Conservation (phyloP, 2,329 filamentous ascomycete genomes). For the Hortaea werneckii region DNA sequence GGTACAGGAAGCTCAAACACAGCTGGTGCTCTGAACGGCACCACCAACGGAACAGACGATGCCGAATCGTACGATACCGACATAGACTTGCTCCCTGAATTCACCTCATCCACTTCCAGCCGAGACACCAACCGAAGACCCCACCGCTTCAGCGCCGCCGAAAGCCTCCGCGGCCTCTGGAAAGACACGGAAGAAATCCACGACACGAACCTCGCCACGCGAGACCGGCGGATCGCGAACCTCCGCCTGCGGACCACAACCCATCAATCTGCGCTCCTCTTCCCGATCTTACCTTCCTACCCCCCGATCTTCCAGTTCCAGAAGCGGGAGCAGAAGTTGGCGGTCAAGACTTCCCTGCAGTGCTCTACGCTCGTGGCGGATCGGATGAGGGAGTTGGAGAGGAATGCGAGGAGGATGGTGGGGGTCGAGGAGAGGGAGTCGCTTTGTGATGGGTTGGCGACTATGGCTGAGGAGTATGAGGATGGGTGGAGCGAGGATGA, state of each 20-base stretch:
- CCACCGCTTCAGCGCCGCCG: conserved; percentile 33
- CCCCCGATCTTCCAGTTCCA: conserved; percentile 58
- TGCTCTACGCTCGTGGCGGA: conserved; percentile 65
- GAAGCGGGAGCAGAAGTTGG: conserved; percentile 30
- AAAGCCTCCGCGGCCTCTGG: conserved; percentile 32
- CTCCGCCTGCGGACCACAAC: conserved; percentile 19
- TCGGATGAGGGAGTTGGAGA: conserved; percentile 50
- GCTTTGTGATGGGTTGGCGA: conserved; percentile 69
- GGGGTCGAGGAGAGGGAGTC: conserved; percentile 71
- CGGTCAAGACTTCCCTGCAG: conserved; percentile 48
- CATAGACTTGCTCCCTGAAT: conserved; percentile 19
- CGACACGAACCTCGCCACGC: conserved; percentile 20
- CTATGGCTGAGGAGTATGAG: conserved; percentile 78
- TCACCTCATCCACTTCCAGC: conserved; percentile 3
- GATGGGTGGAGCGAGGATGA: conserved; percentile 74
- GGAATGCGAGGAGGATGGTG: conserved; percentile 48
- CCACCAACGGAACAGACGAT: conserved; percentile 10
- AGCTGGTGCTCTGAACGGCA: conserved; percentile 18
- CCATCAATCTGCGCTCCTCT: conserved; percentile 47
- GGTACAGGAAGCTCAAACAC: conserved; percentile 47
- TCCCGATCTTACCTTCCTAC: conserved; percentile 75
- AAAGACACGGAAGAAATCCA: conserved; percentile 20
- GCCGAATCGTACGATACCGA: conserved; percentile 11
- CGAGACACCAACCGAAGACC: conserved; percentile 9
- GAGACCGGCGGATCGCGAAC: conserved; percentile 23